Base-by-base conservation (phyloP, 2,329 filamentous ascomycete genomes). In the Didymella pomorum region DNA sequence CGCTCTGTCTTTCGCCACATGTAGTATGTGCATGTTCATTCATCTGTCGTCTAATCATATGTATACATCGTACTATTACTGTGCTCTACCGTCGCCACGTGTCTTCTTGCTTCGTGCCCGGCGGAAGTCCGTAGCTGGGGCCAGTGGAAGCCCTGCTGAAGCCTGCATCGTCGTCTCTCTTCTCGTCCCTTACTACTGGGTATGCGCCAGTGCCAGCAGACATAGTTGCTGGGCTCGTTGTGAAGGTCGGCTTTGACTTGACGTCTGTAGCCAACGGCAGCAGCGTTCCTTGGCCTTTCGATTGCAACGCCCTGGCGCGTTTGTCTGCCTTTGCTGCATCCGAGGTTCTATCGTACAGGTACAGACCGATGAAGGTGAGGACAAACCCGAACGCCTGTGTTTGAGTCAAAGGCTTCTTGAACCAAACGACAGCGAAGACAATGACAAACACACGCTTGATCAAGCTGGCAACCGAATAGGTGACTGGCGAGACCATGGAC, bases 371-470 rank as follows among this genome's bases (percentile, higher is more conserved):
- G 73, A 97, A 97, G 0, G 95, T 99, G 44, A 99, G 85, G 4
- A 80, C 85, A 70, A 99, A 97, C 16, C 95, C 95, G 41, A 90
- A 82, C 1, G 87, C 92, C 77, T 99, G 95, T 16, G 96, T 77
- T 16, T 83, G 84, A 5, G 92, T 97, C 29, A 95, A 97, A 1
- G 90, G 87, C 76, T 89, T 97, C 64, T 92, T 90, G 79, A 98
- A 99, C 95, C 95, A 99, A 66, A 98, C 80, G 62, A 99, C 94
- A 7, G 95, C 93, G 68, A 97, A 90, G 58, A 95, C 86, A 69
- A 99, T 97, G 71, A 99, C 94, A 72, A 97, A 97, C 12, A 99
- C 95, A 47, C 95, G 90, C 80, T 99, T 99, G 78, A 99, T 95
- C 61, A 99, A 82, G 56, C 91, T 96, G 33, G 95, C 95, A 35